Base-by-base conservation (phyloP, 345 rosid species). In the Euphorbia tirucalli region DNA sequence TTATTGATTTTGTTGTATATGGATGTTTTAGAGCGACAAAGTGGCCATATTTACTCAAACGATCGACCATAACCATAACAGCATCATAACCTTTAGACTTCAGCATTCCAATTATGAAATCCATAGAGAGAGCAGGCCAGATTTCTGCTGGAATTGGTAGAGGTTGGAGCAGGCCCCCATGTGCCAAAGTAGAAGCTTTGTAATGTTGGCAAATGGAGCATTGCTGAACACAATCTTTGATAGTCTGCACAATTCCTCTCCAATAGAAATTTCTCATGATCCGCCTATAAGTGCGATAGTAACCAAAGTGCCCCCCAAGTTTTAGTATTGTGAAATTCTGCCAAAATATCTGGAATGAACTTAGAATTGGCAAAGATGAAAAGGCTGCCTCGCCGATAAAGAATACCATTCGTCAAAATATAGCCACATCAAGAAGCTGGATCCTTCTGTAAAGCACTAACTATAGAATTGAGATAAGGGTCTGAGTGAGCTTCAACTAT, bases 381-480 rank as follows among this genome's bases (percentile, higher is more conserved):
- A n/a, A n/a, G n/a, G n/a, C n/a, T n/a, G n/a, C n/a, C n/a, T n/a
- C n/a, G n/a, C n/a, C 4, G 16, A 18, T 48, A 48, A 0, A 48
- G 15, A 4, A 2, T 4, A 2, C n/a, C n/a, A 1, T 46, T 4
- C 3, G 19, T 3, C n/a, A 1, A 1, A 14, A 1, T 1, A 15
- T 13, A 48, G 3, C 19, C n/a, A 0, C 19, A 1, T 14, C 52
- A 0, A 15, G 19, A 15, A 4, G 2, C 0, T 0, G 52, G n/a
- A 5, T 48, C 16, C 4, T 14, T 4, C 2, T 48, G n/a, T 0
- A 48, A 2, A 15, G 1, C n/a, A 0, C 19, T 0, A 0, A 11
- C 5, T 5, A 15, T 16, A 1, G 15, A 0, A 1, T 15, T 1
- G 2, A 48, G 0, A 1, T 1, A 0, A 11, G n/a, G n/a, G 2